These are phyloP conservation scores for Limnomonas spitsbergensis DNA, from an alignment of 139 green algal genomes.

Conservation along the genomic window DNA sequence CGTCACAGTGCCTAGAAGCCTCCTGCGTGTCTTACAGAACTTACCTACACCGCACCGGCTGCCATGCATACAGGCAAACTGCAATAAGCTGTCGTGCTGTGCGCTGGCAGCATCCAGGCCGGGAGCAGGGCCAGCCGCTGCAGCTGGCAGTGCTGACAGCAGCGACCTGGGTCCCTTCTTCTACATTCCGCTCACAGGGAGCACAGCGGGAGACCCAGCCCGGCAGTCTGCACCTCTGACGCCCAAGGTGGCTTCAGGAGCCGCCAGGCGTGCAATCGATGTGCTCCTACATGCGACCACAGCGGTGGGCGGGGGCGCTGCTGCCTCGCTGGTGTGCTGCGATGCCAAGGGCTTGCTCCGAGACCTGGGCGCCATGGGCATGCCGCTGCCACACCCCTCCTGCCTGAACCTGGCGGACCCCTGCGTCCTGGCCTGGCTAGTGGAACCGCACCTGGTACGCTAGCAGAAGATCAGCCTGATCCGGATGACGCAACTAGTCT, in stretches of 20 bases:
- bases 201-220: not conserved
- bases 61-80: no score
- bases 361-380: not conserved
- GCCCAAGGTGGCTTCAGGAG: not conserved
- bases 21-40: no score
- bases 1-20: no score
- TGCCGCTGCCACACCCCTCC: not conserved
- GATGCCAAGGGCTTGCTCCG: not conserved
- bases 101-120: no score
- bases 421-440: not conserved
- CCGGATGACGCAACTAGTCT: not conserved
- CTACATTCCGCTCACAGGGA: not conserved
- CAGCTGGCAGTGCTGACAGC: no score
- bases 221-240: not conserved
- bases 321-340: not conserved
- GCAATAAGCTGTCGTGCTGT: no score
- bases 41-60: no score
- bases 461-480: conserved; percentile 16
- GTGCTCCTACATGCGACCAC: not conserved
- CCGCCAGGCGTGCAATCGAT: not conserved
- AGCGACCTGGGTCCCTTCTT: not conserved
- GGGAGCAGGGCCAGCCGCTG: not conserved
- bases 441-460: not conserved
- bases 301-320: not conserved
- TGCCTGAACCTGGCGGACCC: not conserved